phyloP scores from a whole-genome alignment of 441 rosid species.

The Erysimum cheiri region DNA sequence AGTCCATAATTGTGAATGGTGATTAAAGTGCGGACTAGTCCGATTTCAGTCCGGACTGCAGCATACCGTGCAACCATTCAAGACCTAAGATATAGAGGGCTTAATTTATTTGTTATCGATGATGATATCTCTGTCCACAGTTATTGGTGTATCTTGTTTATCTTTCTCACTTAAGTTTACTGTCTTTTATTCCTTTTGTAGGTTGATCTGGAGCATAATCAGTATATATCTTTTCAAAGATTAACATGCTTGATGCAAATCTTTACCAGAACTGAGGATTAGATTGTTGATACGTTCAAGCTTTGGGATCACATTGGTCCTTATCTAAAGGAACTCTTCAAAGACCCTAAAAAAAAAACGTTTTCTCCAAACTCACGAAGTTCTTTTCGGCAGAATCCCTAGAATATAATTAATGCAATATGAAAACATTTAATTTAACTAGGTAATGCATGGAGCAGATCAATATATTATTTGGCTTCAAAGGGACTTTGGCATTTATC shows the following conservation, averaged over 20 bases:
- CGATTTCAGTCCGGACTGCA: too few relatives aligned
- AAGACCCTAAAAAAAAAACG: conserved; percentile 92
- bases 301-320: conserved; percentile 87
- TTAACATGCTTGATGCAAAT: conserved; percentile 96
- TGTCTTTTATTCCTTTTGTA: conserved; percentile 39
- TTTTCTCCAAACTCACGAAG: conserved; percentile 34
- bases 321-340: conserved; percentile 79
- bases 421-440: not conserved
- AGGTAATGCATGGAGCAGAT: too few relatives aligned
- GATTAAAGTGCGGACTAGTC: too few relatives aligned
- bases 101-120: not conserved
- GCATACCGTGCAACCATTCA: too few relatives aligned
- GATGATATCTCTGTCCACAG: not conserved
- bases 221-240: conserved; percentile 96
- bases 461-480: too few relatives aligned
- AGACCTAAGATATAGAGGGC: not conserved
- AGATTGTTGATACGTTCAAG: conserved; percentile 82
- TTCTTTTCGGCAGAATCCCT: not conserved
- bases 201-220: conserved; percentile 99
- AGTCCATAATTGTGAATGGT: too few relatives aligned
- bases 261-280: conserved; percentile 93
- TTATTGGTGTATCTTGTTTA: not conserved
- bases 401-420: not conserved
- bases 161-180: not conserved
- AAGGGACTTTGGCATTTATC: too few relatives aligned